Base-by-base conservation (phyloP, 352 stramenopile genomes). In the Phytophthora litchii region DNA sequence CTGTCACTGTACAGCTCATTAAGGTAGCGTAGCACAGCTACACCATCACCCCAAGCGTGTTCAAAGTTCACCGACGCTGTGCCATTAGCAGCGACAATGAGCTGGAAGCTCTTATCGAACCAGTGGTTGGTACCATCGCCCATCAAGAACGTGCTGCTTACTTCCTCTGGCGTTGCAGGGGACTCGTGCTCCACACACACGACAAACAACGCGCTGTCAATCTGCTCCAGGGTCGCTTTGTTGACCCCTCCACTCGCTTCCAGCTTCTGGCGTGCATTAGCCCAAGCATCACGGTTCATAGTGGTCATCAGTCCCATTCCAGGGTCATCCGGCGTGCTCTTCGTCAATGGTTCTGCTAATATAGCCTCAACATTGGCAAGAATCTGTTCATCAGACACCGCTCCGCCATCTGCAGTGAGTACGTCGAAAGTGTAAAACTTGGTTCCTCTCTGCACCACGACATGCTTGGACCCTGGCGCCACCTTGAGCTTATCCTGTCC, bases 51-150 rank as follows among this genome's bases (percentile, higher is more conserved):
- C 88, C 89, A 97, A 32, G 89, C 86, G 61, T 97, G 90, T 54
- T 97, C 90, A 69, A 96, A 96, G 72, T 94, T 96, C 40, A 96
- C 85, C 2, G 82, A 91, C 13, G 83, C 80, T 19, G 77, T 78
- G 41, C 88, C 90, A 55, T 96, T 96, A 10, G 70, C 72, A 9
- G 83, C 79, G 6, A 97, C 66, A 42, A 97, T 91, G 4, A 97
- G 58, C 64, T 97, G 90, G 53, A 97, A 94, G 62, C 85, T 95
- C 84, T 97, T 97, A 69, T 97, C 90, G 44, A 96, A 96, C 89
- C 90, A 97, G 61, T 92, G 88, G 73, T 97, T 96, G 17, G 74
- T 74, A 43, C 83, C 88, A 38, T 96, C 80, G 47, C 89, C 89
- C 34, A 85, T 50, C 8, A 97, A 72, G 65, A 96, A 96, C 46